Percentiles rank a stretch among this genome's conserved stretches.
phyloP scores from a whole-genome alignment of 2,329 filamentous ascomycete genomes.

The Zymoseptoria crescenta region DNA sequence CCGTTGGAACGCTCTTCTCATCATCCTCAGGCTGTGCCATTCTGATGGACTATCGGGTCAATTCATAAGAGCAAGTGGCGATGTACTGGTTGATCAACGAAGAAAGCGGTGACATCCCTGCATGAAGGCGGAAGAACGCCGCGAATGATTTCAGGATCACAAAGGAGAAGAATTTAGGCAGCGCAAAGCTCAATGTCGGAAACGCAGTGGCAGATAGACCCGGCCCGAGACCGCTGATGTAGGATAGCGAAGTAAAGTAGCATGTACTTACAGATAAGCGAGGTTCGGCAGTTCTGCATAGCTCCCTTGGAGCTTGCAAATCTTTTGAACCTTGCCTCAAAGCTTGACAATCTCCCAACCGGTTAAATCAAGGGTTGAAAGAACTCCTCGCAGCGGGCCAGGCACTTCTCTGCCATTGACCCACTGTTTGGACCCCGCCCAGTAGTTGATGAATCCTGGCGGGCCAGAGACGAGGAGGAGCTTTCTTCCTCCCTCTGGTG shows the following conservation, averaged over 20 bases:
- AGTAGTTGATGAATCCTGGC: slow-evolving; percentile 76
- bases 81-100: background rate
- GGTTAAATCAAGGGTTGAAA: slow-evolving; percentile 52
- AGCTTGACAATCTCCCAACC: slow-evolving; percentile 55
- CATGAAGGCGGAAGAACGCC: background rate
- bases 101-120: background rate
- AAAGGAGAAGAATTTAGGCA: background rate
- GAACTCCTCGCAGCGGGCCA: slow-evolving; percentile 62
- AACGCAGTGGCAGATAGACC: background rate
- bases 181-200: background rate
- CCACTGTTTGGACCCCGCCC: slow-evolving; percentile 76
- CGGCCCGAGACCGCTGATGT: background rate
- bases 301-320: background rate
- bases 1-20: slow-evolving; percentile 4
- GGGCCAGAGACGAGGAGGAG: slow-evolving; percentile 85
- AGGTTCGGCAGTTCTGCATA: background rate
- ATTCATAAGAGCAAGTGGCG: background rate
- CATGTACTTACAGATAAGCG: background rate
- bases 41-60: background rate
- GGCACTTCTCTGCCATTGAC: slow-evolving; percentile 63
- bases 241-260: background rate
- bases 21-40: slow-evolving; percentile 4
- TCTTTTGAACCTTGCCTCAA: slow-evolving; percentile 24
- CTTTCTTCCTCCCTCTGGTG: slow-evolving; percentile 35
- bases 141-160: background rate